A percentile compares a stretch with the other conserved stretches of the same genome.
These are phyloP conservation scores for Backusella macrospora DNA, from an alignment of 192 early-diverging fungal species.

Conservation along the genomic window DNA sequence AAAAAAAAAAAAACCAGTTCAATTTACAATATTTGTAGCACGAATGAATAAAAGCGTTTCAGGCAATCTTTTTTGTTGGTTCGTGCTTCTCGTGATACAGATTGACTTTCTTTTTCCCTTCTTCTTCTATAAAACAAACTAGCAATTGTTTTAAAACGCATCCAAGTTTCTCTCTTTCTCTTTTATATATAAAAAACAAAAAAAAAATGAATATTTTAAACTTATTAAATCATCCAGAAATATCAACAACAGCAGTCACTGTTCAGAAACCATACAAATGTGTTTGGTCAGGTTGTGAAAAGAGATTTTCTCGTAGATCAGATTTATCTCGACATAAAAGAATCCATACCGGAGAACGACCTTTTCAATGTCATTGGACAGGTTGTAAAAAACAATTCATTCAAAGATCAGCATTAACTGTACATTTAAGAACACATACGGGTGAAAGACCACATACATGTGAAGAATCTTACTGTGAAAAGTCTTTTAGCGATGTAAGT, in stretches of 20 bases:
- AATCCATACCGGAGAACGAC: constrained; percentile 76
- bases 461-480: constrained; percentile 64
- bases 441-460: constrained; percentile 72
- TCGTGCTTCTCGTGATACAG: neutral
- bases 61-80: neutral
- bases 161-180: neutral
- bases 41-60: neutral
- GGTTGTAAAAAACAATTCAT: constrained; percentile 69
- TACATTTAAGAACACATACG: constrained; percentile 75
- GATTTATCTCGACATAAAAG: constrained; percentile 72
- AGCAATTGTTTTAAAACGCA: no score
- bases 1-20: constrained; percentile 11
- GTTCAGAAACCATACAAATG: constrained; percentile 50
- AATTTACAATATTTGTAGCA: neutral
- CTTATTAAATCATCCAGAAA: constrained; percentile 19
- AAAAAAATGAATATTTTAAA: constrained; percentile 30
- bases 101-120: neutral
- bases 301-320: constrained; percentile 70
- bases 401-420: constrained; percentile 75
- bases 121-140: no score
- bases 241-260: neutral
- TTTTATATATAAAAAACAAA: no score
- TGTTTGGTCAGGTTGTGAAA: constrained; percentile 60
- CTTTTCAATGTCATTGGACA: constrained; percentile 63
- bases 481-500: constrained; percentile 72